Evolutionary conservation across 257 asterid genomes (phyloP).

Genomic region (Ophiorrhiza pumila): DNA sequence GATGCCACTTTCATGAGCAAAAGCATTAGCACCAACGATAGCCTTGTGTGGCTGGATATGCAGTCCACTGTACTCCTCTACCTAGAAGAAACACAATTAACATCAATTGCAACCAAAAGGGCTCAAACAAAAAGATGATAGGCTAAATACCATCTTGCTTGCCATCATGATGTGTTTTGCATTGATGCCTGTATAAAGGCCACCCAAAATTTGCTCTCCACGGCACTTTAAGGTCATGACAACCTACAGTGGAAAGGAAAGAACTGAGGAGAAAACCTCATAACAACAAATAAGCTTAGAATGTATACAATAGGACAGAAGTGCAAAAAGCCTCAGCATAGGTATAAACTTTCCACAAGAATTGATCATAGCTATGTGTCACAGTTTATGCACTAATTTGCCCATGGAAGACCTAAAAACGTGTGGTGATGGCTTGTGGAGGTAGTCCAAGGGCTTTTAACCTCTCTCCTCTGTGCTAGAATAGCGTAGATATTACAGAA

Average conservation of each 20-base stretch:
- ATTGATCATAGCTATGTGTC: not conserved
- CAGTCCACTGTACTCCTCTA: slow-evolving; percentile 89
- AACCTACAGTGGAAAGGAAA: slow-evolving; percentile 46
- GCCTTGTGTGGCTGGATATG: slow-evolving; percentile 97
- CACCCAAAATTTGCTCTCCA: slow-evolving; percentile 68
- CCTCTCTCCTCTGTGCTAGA: no score
- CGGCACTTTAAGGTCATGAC: slow-evolving; percentile 96
- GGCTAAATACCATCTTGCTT: slow-evolving; percentile 78
- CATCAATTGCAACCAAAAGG: slow-evolving; percentile 5
- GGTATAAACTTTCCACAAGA: not conserved
- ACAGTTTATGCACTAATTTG: no score
- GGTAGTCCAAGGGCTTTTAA: no score
- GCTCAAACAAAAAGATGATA: not conserved
- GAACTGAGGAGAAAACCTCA: slow-evolving; percentile 6
- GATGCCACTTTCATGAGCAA: slow-evolving; percentile 99
- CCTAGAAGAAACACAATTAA: slow-evolving; percentile 44
- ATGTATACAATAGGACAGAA: not conserved
- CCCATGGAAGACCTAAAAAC: no score
- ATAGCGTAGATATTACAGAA: no score
- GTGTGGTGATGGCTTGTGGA: no score
- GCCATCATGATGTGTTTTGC: slow-evolving; percentile 77
- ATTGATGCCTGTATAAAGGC: slow-evolving; percentile 85
- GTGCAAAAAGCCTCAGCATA: not conserved
- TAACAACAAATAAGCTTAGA: not conserved
- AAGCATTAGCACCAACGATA: slow-evolving; percentile 97